Evolutionary conservation across 176 grass and related monocot species (phyloP).

Genomic region (Raddia distichophylla): DNA sequence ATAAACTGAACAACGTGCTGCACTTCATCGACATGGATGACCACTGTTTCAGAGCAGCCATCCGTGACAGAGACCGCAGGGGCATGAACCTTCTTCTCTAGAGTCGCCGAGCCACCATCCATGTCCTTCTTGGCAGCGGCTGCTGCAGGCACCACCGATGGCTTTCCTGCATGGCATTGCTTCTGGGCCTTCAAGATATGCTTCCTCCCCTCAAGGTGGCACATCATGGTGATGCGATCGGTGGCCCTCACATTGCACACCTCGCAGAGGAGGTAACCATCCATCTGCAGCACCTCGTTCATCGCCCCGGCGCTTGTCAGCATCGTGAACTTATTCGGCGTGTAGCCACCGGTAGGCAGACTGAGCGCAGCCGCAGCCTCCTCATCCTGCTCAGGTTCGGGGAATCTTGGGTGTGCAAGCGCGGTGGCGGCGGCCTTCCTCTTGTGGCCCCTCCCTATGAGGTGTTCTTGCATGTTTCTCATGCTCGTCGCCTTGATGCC

Average conservation of each 20-base stretch:
- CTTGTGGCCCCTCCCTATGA: slow-evolving; percentile 26
- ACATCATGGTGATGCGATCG: slow-evolving; percentile 39
- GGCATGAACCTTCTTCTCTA: not conserved
- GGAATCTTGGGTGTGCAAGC: no score
- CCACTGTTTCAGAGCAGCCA: not conserved
- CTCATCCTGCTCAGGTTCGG: no score
- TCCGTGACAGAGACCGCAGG: no score
- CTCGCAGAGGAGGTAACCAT: slow-evolving; percentile 50
- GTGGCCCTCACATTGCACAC: not conserved
- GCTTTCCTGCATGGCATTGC: not conserved
- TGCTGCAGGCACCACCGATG: not conserved
- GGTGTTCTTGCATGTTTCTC: slow-evolving; percentile 27
- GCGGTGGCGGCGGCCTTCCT: no score
- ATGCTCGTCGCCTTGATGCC: slow-evolving; percentile 17
- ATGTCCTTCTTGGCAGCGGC: not conserved
- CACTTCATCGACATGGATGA: slow-evolving; percentile 1
- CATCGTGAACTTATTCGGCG: slow-evolving; percentile 16
- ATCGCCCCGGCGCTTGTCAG: not conserved
- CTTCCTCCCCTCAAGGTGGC: slow-evolving; percentile 37
- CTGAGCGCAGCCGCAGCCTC: no score
- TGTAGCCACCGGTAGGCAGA: not conserved
- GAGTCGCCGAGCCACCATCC: not conserved
- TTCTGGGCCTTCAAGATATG: slow-evolving; percentile 38
- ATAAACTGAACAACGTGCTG: slow-evolving; percentile 1
- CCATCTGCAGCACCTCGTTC: slow-evolving; percentile 38